Base-by-base conservation (phyloP, 495 filamentous ascomycete genomes). In the Penicillium soppii region DNA sequence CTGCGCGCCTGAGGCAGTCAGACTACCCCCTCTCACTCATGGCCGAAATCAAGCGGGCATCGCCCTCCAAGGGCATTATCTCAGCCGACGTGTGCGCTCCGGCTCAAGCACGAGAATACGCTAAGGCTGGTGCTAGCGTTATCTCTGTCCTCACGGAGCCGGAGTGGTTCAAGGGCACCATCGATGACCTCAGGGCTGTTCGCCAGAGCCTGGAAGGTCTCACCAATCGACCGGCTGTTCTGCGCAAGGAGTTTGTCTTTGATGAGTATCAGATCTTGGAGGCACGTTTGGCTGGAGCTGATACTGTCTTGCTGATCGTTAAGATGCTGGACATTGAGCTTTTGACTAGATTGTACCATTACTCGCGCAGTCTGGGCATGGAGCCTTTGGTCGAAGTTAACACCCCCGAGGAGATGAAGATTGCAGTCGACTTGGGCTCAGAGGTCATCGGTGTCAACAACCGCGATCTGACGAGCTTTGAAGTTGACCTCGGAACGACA, bases 361-460 rank as follows among this genome's bases (percentile, higher is more conserved):
- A 97, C 70, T 96, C 91, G 4, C 80, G 84, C 43, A 88, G 86
- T 12, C 81, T 99, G 2, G 92, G 92, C 22, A 99, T 99, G 94
- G 95, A 97, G 70, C 94, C 94, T 17, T 70, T 99, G 13, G 95
- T 99, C 21, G 94, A 99, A 65, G 94, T 99, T 17, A 95, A 99
- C 59, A 97, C 86, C 16, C 79, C 85, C 1, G 90, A 92, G 32
- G 94, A 99, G 71, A 97, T 97, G 91, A 73, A 85, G 33, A 84
- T 82, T 27, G 94, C 94, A 9, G 84, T 95, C 20, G 81, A 87
- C 21, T 76, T 99, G 7, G 95, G 94, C 13, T 79, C 94, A n/a
- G 85, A 91, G 66, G 91, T 95, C 20, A 96, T 99, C 59, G 94
- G 94, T 7, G 94, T 99, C 59, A 99, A 99, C 70, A 99, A 99